Base-by-base conservation (phyloP, 2,329 filamentous ascomycete species). In the Dactylellina drechsleri region DNA sequence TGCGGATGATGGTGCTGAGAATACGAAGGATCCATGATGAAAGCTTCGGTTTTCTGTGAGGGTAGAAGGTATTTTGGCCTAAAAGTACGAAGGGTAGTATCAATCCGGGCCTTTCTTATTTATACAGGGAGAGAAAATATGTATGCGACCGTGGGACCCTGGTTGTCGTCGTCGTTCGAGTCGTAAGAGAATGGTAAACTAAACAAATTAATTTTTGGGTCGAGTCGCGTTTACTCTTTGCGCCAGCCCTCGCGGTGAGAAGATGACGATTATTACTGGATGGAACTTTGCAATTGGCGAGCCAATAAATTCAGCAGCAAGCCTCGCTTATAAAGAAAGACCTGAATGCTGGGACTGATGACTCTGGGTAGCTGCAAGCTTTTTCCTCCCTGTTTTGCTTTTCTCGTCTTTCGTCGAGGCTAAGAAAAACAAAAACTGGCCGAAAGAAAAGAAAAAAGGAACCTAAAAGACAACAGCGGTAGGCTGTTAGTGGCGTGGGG, bases 261-360 rank as follows among this genome's bases (percentile, higher is more conserved):
- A 74, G 68, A 66, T 57, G 68, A 58, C 61, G 61, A 74, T 74
- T 36, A 36, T 36, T 74, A 74, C 68, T 74, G 68, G 68, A 66
- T 62, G 61, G 61, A 62, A 61, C 43, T 62, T 66, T 15, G 40
- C 47, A 66, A 66, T 73, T 73, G 56, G 57, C 68, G 68, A 74
- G 56, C 68, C 68, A 74, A 74, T 74, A 66, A 74, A 66, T 72
- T 62, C 61, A 66, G 68, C 68, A 66, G 68, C 31, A 61, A 56
- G 57, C n/a, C 68, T 74, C 68, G 68, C 68, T 74, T 74, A 74
- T 74, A 74, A 74, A 66, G 61, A 52, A 60, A 66, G 54, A 47
- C 53, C 41, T 66, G 57, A 49, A 18, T 66, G 56, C 68, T 73
- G 68, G 67, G 61, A 66, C 61, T 60, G 31, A 31, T 50, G 53